A percentile compares a stretch with the other conserved stretches of the same genome.
These are phyloP conservation scores for Aquilaria yunnanensis DNA, from an alignment of 345 rosid genomes.

Conservation along the genomic window DNA sequence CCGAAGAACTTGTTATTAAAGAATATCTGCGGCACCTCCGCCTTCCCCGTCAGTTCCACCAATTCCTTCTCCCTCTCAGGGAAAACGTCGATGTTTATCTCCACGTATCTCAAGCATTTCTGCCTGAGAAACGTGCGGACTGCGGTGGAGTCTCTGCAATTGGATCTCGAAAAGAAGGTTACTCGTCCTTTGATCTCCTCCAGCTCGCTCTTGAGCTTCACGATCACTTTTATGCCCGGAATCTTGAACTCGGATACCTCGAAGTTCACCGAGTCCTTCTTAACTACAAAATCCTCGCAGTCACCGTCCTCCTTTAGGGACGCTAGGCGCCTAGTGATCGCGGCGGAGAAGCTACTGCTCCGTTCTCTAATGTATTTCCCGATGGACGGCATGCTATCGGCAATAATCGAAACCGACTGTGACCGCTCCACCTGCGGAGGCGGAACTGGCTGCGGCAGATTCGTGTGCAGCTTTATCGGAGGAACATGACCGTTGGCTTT, in stretches of 20 bases:
- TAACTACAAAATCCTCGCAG: constrained; percentile 1
- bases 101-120: constrained; percentile 51
- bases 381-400: constrained; percentile 37
- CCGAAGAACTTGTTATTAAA: constrained; percentile 80
- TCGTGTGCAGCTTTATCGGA: constrained; percentile 47
- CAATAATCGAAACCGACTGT: constrained; percentile 25
- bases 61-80: constrained; percentile 56
- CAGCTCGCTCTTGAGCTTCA: constrained; percentile 34
- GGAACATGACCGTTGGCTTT: constrained; percentile 7
- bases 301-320: constrained; percentile 20
- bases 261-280: constrained; percentile 9
- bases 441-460: constrained; percentile 72
- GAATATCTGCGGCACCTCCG: constrained; percentile 81
- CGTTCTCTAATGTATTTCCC: constrained; percentile 55
- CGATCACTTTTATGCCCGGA: constrained; percentile 72
- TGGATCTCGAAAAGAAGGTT: constrained; percentile 71
- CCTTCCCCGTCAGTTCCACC: constrained; percentile 46
- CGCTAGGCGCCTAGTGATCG: constrained; percentile 44
- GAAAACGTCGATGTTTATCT: constrained; percentile 82
- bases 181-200: constrained; percentile 45
- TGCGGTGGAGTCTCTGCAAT: constrained; percentile 76
- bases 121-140: constrained; percentile 60
- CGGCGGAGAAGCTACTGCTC: constrained; percentile 46
- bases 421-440: constrained; percentile 37
- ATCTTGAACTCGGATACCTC: constrained; percentile 65